Conservation (phyloP, 805 yeast species). For the Kuraishia borneana region DNA sequence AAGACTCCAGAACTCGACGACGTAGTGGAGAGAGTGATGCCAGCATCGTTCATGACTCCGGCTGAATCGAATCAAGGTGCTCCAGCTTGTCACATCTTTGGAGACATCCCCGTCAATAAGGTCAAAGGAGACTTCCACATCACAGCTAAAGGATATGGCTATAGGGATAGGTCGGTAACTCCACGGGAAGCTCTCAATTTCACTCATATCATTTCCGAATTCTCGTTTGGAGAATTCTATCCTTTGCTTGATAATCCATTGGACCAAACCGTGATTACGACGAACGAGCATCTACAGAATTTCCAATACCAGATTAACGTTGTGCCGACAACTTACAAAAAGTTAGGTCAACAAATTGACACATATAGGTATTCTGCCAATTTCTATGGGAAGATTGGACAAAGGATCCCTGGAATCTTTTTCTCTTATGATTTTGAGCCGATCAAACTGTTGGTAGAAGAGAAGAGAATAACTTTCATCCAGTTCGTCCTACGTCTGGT, state of each 20-base stretch:
- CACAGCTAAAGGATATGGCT: constrained; percentile 66
- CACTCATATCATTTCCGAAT: constrained; percentile 75
- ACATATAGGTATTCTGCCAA: constrained; percentile 76
- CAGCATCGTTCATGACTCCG: constrained; percentile 45
- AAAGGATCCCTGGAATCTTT: constrained; percentile 60
- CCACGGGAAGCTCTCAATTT: constrained; percentile 52
- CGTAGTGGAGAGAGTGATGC: constrained; percentile 51
- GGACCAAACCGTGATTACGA: constrained; percentile 56
- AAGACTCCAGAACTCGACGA: constrained; percentile 55
- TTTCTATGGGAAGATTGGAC: constrained; percentile 25
- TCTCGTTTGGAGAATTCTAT: constrained; percentile 83
- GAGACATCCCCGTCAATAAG: constrained; percentile 73
- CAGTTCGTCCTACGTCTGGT: constrained; percentile 70
- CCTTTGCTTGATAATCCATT: constrained; percentile 85
- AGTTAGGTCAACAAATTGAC: constrained; percentile 60
- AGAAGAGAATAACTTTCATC: constrained; percentile 62
- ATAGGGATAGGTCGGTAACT: constrained; percentile 34
- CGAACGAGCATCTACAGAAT: constrained; percentile 34
- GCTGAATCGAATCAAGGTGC: constrained; percentile 41
- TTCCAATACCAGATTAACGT: constrained; percentile 65
- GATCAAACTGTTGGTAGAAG: constrained; percentile 56
- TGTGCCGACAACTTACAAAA: constrained; percentile 71
- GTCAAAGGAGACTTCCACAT: constrained; percentile 82
- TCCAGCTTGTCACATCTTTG: constrained; percentile 82
- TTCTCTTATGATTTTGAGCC: constrained; percentile 88